Evolutionary conservation across 192 early-diverging fungal genomes (phyloP).

Genomic region (Podila verticillata): DNA sequence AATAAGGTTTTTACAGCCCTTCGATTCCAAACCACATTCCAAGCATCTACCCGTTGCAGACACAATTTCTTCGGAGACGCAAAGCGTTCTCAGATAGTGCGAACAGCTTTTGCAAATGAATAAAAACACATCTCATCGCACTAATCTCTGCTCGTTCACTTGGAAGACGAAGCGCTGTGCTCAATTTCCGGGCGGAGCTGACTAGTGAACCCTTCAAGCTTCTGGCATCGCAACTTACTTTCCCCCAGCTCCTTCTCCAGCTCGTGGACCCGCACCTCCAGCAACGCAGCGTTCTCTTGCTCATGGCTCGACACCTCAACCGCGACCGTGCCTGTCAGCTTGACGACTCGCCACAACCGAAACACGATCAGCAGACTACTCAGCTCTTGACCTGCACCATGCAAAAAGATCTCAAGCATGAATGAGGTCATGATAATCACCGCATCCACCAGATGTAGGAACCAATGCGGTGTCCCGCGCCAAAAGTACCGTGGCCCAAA

Average conservation of each 20-base stretch:
- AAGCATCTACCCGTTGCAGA: too few species aligned
- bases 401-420: conserved; percentile 54
- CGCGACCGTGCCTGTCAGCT: conserved; percentile 56
- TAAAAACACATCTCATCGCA: not conserved
- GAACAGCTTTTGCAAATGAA: not conserved
- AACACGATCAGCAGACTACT: conserved; percentile 58
- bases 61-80: too few species aligned
- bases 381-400: conserved; percentile 57
- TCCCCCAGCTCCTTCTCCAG: conserved; percentile 13
- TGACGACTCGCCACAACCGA: conserved; percentile 64
- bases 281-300: not conserved
- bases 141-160: too few species aligned
- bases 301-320: conserved; percentile 47
- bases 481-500: conserved; percentile 59
- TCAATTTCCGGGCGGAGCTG: not conserved
- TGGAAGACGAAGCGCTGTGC: not conserved
- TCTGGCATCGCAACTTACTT: not conserved
- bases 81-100: too few species aligned
- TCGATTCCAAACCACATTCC: too few species aligned
- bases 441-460: conserved; percentile 56
- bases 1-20: too few species aligned
- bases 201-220: conserved; percentile 1
- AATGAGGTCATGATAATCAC: conserved; percentile 55
- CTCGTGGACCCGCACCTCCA: not conserved
- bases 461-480: conserved; percentile 13